Conservation (phyloP, 2,329 filamentous ascomycete species). For the Colletotrichum horii region DNA sequence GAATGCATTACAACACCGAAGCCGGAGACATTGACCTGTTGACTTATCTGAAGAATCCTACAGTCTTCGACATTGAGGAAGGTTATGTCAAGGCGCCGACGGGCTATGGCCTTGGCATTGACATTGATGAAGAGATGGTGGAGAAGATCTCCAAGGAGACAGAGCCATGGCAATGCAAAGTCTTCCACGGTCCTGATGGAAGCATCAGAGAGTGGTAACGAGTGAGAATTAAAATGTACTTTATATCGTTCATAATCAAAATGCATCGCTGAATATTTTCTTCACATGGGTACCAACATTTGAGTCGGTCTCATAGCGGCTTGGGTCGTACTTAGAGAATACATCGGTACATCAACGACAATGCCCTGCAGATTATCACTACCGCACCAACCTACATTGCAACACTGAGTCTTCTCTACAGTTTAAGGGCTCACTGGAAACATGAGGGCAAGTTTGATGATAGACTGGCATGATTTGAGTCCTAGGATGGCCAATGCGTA, state of each 20-base stretch:
- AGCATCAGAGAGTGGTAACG: constrained; percentile 63
- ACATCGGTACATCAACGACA: background rate
- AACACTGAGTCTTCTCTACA: background rate
- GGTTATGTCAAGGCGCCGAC: constrained; percentile 61
- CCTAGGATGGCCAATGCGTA: background rate
- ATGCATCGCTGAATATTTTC: accelerated
- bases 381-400: background rate
- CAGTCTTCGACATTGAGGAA: constrained; percentile 60
- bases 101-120: constrained; percentile 64
- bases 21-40: constrained; percentile 53
- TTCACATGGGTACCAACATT: background rate
- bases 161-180: constrained; percentile 58
- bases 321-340: background rate
- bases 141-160: constrained; percentile 54
- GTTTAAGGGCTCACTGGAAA: background rate
- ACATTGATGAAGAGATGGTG: constrained; percentile 68
- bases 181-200: constrained; percentile 64
- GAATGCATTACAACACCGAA: constrained; percentile 71
- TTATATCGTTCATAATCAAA: background rate
- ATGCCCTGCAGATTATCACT: background rate
- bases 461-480: background rate
- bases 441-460: background rate
- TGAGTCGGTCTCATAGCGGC: background rate
- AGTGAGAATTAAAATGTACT: background rate
- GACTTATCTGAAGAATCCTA: constrained; percentile 64